phyloP scores from a whole-genome alignment of 2,329 filamentous ascomycete genomes.

The Pyrenophora teres region DNA sequence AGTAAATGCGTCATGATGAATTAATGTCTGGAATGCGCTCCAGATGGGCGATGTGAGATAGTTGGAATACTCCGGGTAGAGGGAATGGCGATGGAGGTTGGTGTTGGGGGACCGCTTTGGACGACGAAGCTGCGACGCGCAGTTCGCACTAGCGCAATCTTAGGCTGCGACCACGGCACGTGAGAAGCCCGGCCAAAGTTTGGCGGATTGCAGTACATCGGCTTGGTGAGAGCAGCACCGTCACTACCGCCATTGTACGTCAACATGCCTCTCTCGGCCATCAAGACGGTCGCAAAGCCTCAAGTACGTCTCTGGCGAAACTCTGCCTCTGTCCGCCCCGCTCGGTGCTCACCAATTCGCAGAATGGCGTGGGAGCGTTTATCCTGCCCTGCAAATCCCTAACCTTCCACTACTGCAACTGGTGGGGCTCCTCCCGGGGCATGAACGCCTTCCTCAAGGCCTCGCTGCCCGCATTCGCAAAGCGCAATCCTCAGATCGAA shows the following conservation, averaged over 20 bases:
- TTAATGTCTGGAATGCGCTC: conserved; percentile 42
- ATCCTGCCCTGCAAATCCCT: conserved; percentile 96
- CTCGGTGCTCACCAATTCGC: conserved; percentile 18
- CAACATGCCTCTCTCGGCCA: conserved; percentile 55
- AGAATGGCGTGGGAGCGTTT: conserved; percentile 98
- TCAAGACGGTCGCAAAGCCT: conserved; percentile 60
- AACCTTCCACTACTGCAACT: conserved; percentile 97
- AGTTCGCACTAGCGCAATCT: conserved; percentile 29
- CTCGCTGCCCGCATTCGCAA: conserved; percentile 76
- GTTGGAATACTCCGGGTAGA: conserved; percentile 19
- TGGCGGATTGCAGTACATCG: not conserved
- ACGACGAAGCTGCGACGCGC: conserved; percentile 22
- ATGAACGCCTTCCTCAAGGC: conserved; percentile 91
- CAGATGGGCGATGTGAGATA: conserved; percentile 39
- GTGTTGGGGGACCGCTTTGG: conserved; percentile 7
- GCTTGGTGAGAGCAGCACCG: conserved; percentile 4
- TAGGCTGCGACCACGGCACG: conserved; percentile 29
- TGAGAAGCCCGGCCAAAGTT: conserved; percentile 32
- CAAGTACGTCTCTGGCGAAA: conserved; percentile 53
- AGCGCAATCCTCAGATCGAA: conserved; percentile 83
- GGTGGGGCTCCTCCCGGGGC: conserved; percentile 87
- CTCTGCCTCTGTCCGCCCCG: not conserved
- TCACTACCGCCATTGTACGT: conserved; percentile 20
- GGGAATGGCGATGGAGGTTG: conserved; percentile 26
- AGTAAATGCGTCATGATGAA: conserved; percentile 90